Percentiles rank a stretch among this genome's conserved stretches.
These are phyloP conservation scores for Neonectria magnoliae DNA, from an alignment of 2,329 filamentous ascomycete genomes.

Conservation along the genomic window DNA sequence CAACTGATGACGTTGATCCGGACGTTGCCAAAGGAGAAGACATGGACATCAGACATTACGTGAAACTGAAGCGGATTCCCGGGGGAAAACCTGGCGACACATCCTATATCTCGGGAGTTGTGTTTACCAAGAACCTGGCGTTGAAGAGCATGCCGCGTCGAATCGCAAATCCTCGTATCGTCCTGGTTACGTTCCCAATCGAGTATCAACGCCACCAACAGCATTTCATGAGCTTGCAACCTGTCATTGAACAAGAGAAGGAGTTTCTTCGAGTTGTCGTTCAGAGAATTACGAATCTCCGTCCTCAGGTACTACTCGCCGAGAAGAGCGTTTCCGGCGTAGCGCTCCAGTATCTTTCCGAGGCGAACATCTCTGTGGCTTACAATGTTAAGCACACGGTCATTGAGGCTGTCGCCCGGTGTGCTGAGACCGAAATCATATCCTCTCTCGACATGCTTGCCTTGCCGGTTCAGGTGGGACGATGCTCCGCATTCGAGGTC, in stretches of 20 bases:
- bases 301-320: constrained; percentile 87
- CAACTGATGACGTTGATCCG: constrained; percentile 93
- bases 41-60: constrained; percentile 97
- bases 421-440: constrained; percentile 90
- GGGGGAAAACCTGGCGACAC: constrained; percentile 91
- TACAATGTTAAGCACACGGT: constrained; percentile 98
- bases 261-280: constrained; percentile 94
- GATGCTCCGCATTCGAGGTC: constrained; percentile 89
- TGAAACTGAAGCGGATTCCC: constrained; percentile 96
- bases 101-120: constrained; percentile 94
- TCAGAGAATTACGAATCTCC: constrained; percentile 85
- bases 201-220: constrained; percentile 89
- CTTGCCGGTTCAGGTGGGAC: constrained; percentile 75
- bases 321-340: constrained; percentile 93
- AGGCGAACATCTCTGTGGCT: constrained; percentile 90
- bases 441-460: constrained; percentile 95
- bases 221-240: constrained; percentile 98
- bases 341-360: constrained; percentile 86
- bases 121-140: constrained; percentile 97
- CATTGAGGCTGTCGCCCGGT: constrained; percentile 92
- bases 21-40: constrained; percentile 91
- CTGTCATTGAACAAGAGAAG: constrained; percentile 94
- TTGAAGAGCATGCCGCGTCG: constrained; percentile 95
- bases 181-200: constrained; percentile 93
- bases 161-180: constrained; percentile 84